Base-by-base conservation (phyloP, 179 eudicot species). In the Amaranthus tricolor region DNA sequence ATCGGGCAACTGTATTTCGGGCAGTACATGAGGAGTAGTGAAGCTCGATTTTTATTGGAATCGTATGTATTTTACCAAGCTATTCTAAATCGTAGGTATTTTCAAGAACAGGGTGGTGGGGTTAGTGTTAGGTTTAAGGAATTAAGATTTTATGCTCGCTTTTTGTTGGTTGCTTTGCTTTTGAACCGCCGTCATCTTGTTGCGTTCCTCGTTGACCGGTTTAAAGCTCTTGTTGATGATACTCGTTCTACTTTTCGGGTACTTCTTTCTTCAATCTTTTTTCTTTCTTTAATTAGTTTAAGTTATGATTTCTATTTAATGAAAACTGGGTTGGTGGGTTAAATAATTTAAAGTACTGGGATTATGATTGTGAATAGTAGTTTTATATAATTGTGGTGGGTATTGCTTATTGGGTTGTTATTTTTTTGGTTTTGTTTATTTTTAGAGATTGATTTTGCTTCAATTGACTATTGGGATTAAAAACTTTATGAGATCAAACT, bases 41-140 rank as follows among this genome's bases (percentile, higher is more conserved):
- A 90, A 76, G 90, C 90, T 1, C 72, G 98, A 85, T 94, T 87
- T 77, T 66, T 94, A 54, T 81, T 86, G n/a, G 97, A 90, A 78
- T 78, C 97, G 50, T 95, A 83, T 54, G 89, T 95, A 0, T 95
- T 95, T 52, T 90, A 95, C 54, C 96, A 93, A 78, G 99, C 99
- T 10, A 88, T 93, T 12, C 70, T 90, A 24, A 74, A 82, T 14
- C 75, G 99, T 11, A 82, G 87, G 5, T 95, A 95, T 57, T 95
- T 95, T 50, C 13, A 20, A 6, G 72, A 52, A 6, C 47, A 21
- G 15, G 72, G 40, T 31, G 40, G 61, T 53, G 72, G 72, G 8
- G 60, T 69, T 16, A 69, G 85, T 43, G 79, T 91, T 59, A 84
- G 94, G 85, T 89, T 83, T 70, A 92, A 92, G 87, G 96, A 92